Conservation (phyloP, 306 rosid genomes). For the Cucumis sativus region DNA sequence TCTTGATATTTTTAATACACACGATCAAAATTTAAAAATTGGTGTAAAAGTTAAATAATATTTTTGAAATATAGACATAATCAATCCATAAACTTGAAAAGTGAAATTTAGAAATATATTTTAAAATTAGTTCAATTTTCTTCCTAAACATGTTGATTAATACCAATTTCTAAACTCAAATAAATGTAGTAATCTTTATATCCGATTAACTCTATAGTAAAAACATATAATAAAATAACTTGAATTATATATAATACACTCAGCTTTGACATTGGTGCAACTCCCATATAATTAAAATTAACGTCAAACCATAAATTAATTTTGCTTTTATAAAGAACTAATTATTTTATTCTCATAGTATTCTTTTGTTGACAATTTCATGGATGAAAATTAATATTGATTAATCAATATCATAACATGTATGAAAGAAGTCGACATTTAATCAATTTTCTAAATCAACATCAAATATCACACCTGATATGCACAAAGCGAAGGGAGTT, state of each 20-base stretch:
- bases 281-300: not conserved
- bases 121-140: not conserved
- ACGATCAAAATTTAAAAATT: not conserved
- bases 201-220: not conserved
- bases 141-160: too few relatives aligned
- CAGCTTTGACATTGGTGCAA: not conserved
- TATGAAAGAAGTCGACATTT: not conserved
- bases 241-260: too few relatives aligned
- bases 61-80: not conserved
- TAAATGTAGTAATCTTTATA: not conserved
- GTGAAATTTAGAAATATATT: not conserved
- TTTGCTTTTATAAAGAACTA: not conserved
- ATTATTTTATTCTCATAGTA: not conserved
- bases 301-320: not conserved
- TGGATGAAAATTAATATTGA: not conserved
- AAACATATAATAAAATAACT: too few relatives aligned
- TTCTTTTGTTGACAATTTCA: not conserved
- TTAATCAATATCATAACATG: not conserved
- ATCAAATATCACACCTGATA: not conserved
- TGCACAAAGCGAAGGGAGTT: too few relatives aligned
- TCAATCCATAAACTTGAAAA: not conserved
- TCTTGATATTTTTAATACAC: too few relatives aligned
- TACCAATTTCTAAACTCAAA: too few relatives aligned
- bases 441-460: not conserved
- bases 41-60: not conserved